phyloP scores from a whole-genome alignment of 495 filamentous ascomycete species.

The Choiromyces venosus region DNA sequence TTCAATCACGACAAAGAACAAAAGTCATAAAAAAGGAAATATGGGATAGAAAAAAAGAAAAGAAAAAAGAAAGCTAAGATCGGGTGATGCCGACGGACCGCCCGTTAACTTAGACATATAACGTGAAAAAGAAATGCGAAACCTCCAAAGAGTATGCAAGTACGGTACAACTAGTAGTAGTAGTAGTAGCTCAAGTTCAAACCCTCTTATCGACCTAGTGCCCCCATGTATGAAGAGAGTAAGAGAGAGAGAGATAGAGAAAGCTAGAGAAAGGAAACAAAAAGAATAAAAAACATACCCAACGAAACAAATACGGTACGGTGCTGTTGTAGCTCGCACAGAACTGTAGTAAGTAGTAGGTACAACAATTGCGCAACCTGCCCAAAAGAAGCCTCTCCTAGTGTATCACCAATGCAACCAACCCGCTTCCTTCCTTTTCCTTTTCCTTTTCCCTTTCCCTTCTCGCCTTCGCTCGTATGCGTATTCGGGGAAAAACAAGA shows the following conservation, averaged over 20 bases:
- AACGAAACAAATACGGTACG: background rate
- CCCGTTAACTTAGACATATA: slow-evolving; percentile 10
- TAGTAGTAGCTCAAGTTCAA: background rate
- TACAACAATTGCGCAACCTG: background rate
- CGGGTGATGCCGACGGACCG: slow-evolving; percentile 20
- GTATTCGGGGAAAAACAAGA: background rate
- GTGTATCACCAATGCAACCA: background rate
- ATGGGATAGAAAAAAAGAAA: too few species aligned
- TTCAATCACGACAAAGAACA: background rate
- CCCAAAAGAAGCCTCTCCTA: background rate
- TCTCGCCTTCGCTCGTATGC: background rate
- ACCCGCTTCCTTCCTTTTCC: background rate
- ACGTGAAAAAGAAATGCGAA: background rate
- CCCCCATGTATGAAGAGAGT: slow-evolving; percentile 16
- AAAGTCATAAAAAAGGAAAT: slow-evolving; percentile 1
- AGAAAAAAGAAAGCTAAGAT: slow-evolving; percentile 15
- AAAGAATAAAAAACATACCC: slow-evolving; percentile 9
- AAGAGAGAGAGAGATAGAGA: slow-evolving; percentile 12
- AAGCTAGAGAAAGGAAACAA: background rate
- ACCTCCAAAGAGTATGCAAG: slow-evolving; percentile 12
- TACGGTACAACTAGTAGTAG: slow-evolving; percentile 1
- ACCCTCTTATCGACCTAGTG: background rate
- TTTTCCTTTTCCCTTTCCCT: background rate
- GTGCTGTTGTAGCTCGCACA: background rate
- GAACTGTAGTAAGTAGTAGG: background rate